Evolutionary conservation across 1,284 basidiomycete genomes (phyloP).

Genomic region (Sparassis latifolia): DNA sequence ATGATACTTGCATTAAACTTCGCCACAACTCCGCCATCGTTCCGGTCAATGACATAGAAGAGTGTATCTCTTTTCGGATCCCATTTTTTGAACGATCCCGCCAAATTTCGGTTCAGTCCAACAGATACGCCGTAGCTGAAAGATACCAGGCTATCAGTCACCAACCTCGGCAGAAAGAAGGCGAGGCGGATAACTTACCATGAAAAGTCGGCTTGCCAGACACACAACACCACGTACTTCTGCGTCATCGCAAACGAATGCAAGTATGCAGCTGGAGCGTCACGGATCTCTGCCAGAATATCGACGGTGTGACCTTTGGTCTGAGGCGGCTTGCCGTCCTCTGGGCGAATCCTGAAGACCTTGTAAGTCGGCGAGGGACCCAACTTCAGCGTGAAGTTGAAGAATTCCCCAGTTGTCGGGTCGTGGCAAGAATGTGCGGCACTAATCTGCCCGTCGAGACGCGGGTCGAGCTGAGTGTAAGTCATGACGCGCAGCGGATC

Average conservation of each 20-base stretch:
- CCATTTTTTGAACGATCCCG: conserved; percentile 24
- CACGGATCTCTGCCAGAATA: conserved; percentile 29
- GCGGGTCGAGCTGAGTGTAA: conserved; percentile 25
- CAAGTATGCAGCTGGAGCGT: conserved; percentile 31
- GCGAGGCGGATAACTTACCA: conserved; percentile 7
- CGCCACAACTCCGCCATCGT: conserved; percentile 28
- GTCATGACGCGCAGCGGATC: conserved; percentile 24
- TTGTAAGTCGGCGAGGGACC: conserved; percentile 23
- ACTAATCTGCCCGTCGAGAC: conserved; percentile 27
- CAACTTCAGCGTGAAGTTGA: conserved; percentile 28
- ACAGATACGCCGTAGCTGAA: conserved; percentile 20
- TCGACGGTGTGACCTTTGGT: conserved; percentile 22
- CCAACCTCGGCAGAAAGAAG: not conserved
- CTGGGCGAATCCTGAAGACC: conserved; percentile 26
- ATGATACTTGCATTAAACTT: conserved; percentile 16
- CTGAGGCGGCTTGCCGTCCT: not conserved
- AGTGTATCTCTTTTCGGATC: conserved; percentile 20
- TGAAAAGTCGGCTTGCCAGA: conserved; percentile 28
- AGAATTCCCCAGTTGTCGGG: conserved; percentile 27
- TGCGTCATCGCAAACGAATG: conserved; percentile 31
- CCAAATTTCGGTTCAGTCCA: conserved; percentile 18
- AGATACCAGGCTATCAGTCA: too few relatives aligned
- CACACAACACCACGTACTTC: conserved; percentile 27
- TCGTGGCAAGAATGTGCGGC: conserved; percentile 34
- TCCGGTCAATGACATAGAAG: conserved; percentile 33